Base-by-base conservation (phyloP, 139 green algal genomes). In the Mesotaenium endlicherianum region DNA sequence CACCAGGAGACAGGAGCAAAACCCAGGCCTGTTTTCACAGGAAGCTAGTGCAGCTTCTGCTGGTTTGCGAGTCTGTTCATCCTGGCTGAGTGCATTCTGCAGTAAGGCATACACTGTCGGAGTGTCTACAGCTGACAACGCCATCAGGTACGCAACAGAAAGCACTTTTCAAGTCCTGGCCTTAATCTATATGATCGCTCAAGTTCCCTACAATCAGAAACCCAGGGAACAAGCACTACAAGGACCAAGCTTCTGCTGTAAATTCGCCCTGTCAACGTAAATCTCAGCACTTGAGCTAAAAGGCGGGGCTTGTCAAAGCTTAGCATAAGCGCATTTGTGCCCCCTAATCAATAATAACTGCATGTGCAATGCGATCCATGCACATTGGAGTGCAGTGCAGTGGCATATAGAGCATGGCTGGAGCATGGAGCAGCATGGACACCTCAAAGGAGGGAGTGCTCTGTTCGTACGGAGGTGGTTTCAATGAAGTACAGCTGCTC, bases 1-100 rank as follows among this genome's bases (percentile, higher is more conserved):
- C 67, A 97, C 94, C 60, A 91, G 88, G 0, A 97, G 82, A 60
- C 94, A 97, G 1, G 94, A 97, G 80, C 92, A 95, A 85, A 95
- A 97, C 31, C 93, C 92, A 20, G 86, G 70, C 0, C 93, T 85
- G 0, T 75, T 16, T 77, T 95, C 94, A 36, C 94, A 82, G 0
- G 88, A 70, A 1, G 82, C 43, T 59, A 97, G 74, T 2, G 89
- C 75, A 0, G 81, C 79, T 72, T 97, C 94, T 34, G 94, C 91
- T 40, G 90, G 79, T 75, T 93, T 94, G 39, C 93, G 92, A 0
- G 86, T 77, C 6, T 50, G 59, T 14, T 80, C n/a, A n/a, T 95
- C 90, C 16, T 85, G 75, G 78, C 88, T 96, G 0, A 97, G 79
- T 1, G 92, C 91, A 14, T 53, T 75, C 8, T 87, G 80, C 49